A percentile compares a stretch with the other conserved stretches of the same genome.
Conservation (phyloP, 179 eudicot genomes). For the Beta lomatogona region DNA sequence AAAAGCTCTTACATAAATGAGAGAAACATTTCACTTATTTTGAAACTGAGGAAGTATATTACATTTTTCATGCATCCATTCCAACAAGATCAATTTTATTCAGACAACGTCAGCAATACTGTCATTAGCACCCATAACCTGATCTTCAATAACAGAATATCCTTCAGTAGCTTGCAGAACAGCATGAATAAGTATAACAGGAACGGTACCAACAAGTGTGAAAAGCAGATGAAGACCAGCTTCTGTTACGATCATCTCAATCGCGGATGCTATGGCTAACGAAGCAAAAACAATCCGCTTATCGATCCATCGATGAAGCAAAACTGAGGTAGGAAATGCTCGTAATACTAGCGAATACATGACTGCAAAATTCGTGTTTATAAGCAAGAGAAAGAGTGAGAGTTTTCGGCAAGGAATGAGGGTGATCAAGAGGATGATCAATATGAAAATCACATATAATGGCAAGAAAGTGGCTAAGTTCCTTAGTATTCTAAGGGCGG, state of each 20-base stretch:
- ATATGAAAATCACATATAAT: constrained; percentile 35
- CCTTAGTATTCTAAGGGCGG: constrained; percentile 27
- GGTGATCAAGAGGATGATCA: constrained; percentile 42
- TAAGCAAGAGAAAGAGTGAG: constrained; percentile 39
- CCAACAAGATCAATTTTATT: not conserved
- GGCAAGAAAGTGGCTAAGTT: constrained; percentile 34
- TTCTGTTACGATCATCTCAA: constrained; percentile 37
- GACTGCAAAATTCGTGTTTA: constrained; percentile 32
- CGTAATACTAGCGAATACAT: constrained; percentile 30
- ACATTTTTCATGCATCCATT: too few relatives aligned
- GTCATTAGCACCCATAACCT: not conserved
- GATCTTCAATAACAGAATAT: constrained; percentile 20
- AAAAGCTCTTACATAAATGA: too few relatives aligned
- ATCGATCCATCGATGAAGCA: constrained; percentile 35
- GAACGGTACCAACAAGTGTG: constrained; percentile 31
- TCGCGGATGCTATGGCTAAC: constrained; percentile 19
- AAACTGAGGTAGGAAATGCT: constrained; percentile 31
- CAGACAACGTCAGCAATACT: not conserved
- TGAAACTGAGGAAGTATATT: too few relatives aligned
- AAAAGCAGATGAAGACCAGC: constrained; percentile 44
- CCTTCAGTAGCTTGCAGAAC: constrained; percentile 33
- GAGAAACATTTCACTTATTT: too few relatives aligned
- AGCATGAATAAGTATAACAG: constrained; percentile 42
- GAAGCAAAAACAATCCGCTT: constrained; percentile 29
- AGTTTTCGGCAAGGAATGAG: constrained; percentile 39